Base-by-base conservation (phyloP, 495 filamentous ascomycete genomes). In the Aspergillus bridgeri region DNA sequence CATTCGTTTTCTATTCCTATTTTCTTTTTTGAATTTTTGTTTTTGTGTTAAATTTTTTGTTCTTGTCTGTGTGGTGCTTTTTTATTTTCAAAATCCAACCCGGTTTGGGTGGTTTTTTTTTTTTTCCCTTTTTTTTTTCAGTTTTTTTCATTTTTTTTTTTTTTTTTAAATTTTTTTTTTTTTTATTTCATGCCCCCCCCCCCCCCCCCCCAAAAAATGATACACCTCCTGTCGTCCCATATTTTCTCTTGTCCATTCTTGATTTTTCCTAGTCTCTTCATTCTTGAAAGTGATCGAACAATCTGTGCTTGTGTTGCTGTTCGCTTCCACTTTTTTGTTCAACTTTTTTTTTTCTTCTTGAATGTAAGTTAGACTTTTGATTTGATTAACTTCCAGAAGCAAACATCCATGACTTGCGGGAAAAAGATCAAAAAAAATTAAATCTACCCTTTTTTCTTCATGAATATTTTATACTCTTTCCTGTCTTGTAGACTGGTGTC, bases 341-440 rank as follows among this genome's bases (percentile, higher is more conserved):
- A 24, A 59, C 57, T 57, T 27, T 58, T 64, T 58, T 61, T 64
- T 56, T 64, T 47, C 68, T 60, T 56, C 42, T 67, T 64, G 56
- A 56, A 66, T 70, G 67, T 65, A 68, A 58, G 60, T 60, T 60
- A 56, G 44, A 56, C 38, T 43, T 57, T 54, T 43, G 33, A 38
- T 38, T 38, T 38, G 33, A 38, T 38, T 19, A 53, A 53, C n/a
- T 21, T 48, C 46, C 46, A 48, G 46, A 53, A 53, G 18, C 29
- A 53, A 21, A 48, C 33, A 9, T 13, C 13, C 17, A 38, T 38
- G 33, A 38, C 33, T 38, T 38, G 33, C 33, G 45, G 45, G 45
- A 47, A 47, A 47, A 47, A 23, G 33, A 38, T 38, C 33, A 38
- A 38, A 38, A 38, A 38, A 38, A 38, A 38, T 38, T 38, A 13